Evolutionary conservation across 768 basidiomycete species (phyloP).

Genomic region (Paxillus rubicundulus): DNA sequence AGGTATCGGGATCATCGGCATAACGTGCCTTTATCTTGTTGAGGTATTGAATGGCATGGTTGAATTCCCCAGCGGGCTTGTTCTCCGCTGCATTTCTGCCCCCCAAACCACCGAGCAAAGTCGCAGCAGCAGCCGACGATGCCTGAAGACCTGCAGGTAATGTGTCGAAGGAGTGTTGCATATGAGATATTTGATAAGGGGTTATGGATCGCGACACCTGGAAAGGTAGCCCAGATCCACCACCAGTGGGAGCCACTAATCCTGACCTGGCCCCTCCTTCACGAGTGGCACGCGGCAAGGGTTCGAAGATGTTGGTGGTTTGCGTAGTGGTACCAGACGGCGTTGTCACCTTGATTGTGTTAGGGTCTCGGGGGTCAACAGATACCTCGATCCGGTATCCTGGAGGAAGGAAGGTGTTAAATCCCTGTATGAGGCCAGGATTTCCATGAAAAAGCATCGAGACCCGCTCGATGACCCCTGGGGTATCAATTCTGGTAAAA

Average conservation of each 20-base stretch:
- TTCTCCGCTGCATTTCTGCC: slow-evolving; percentile 48
- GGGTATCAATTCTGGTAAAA: slow-evolving; percentile 83
- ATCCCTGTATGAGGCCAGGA: slow-evolving; percentile 88
- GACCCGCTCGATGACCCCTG: slow-evolving; percentile 94
- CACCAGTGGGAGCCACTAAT: slow-evolving; percentile 26
- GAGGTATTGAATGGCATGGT: slow-evolving; percentile 94
- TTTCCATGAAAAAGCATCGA: slow-evolving; percentile 91
- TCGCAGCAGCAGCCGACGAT: slow-evolving; percentile 57
- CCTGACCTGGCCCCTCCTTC: slow-evolving; percentile 25
- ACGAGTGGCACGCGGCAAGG: slow-evolving; percentile 23
- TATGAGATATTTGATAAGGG: slow-evolving; percentile 43
- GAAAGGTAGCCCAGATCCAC: slow-evolving; percentile 32
- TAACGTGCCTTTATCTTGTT: slow-evolving; percentile 98
- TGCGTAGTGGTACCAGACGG: slow-evolving; percentile 72
- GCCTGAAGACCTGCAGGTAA: slow-evolving; percentile 48
- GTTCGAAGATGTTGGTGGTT: slow-evolving; percentile 45
- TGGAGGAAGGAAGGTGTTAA: slow-evolving; percentile 94
- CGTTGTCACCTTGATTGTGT: slow-evolving; percentile 79
- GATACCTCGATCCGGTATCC: slow-evolving; percentile 93
- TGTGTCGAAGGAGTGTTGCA: slow-evolving; percentile 31
- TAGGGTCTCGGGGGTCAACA: slow-evolving; percentile 63
- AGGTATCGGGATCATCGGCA: slow-evolving; percentile 84
- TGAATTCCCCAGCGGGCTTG: slow-evolving; percentile 69
- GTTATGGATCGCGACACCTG: slow-evolving; percentile 52
- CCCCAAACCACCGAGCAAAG: slow-evolving; percentile 60